phyloP scores from a whole-genome alignment of 2,329 filamentous ascomycete species.

The Eutypa lata region DNA sequence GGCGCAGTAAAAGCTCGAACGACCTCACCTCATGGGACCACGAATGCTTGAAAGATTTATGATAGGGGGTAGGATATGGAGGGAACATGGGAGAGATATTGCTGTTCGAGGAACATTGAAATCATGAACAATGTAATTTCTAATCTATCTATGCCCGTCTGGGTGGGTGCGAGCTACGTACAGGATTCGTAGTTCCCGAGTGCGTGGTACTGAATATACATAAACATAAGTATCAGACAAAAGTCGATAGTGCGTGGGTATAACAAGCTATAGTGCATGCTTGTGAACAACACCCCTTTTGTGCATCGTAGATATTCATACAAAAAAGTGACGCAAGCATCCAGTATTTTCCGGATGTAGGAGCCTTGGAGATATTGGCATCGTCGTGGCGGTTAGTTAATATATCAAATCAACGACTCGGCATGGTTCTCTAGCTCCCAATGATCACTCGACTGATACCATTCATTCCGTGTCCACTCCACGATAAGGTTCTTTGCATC shows the following conservation, averaged over 20 bases:
- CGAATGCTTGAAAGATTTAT: conserved; percentile 5
- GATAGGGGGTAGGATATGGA: conserved; percentile 7
- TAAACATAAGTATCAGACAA: no score
- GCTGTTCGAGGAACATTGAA: background rate
- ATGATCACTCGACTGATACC: conserved; percentile 56
- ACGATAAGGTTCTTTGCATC: conserved; percentile 64
- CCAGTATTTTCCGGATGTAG: no score
- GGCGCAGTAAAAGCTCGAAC: conserved; percentile 29
- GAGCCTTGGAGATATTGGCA: background rate
- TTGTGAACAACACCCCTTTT: no score
- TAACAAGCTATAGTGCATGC: background rate
- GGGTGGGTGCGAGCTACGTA: no score
- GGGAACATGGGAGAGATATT: background rate
- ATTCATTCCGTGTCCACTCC: conserved; percentile 62
- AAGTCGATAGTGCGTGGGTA: no score
- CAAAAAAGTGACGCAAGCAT: no score
- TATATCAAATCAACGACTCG: background rate
- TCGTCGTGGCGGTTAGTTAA: background rate
- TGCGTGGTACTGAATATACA: no score
- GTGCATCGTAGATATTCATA: no score
- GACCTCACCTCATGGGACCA: background rate
- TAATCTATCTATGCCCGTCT: no score
- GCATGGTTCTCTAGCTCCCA: conserved; percentile 27
- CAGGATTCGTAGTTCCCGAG: no score
- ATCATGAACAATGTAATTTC: background rate